phyloP scores from a whole-genome alignment of 2,329 filamentous ascomycete genomes.

The Ceratocystis papillata region DNA sequence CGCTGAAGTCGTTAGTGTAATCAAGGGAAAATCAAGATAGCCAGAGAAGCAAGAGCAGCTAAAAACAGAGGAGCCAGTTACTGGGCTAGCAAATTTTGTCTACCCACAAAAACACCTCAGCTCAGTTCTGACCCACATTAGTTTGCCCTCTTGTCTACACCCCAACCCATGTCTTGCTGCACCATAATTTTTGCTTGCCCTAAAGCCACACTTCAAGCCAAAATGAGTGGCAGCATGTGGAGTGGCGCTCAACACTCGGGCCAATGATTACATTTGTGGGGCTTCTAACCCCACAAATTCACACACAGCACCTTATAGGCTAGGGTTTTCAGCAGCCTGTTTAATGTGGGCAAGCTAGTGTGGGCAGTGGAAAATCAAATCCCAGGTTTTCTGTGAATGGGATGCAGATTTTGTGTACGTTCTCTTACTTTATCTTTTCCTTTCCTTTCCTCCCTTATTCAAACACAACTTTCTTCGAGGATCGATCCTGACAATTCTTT shows the following conservation, averaged over 20 bases:
- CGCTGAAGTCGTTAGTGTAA: conserved; percentile 20
- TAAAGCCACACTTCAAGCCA: conserved; percentile 20
- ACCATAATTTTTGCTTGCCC: conserved; percentile 17
- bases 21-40: conserved; percentile 18
- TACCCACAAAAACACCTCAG: conserved; percentile 19
- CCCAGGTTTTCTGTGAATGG: conserved; percentile 22
- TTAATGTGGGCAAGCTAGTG: conserved; percentile 37
- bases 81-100: conserved; percentile 18
- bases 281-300: conserved; percentile 37
- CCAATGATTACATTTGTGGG: conserved; percentile 24
- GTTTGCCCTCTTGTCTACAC: conserved; percentile 31
- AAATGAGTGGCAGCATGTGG: conserved; percentile 1
- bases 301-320: conserved; percentile 31
- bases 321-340: conserved; percentile 32
- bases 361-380: conserved; percentile 25
- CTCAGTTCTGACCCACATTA: conserved; percentile 21
- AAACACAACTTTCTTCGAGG: conserved; percentile 47
- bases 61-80: conserved; percentile 1
- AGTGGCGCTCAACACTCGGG: neutral
- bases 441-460: conserved; percentile 28
- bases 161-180: conserved; percentile 8
- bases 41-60: conserved; percentile 21
- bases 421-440: conserved; percentile 25
- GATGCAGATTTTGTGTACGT: conserved; percentile 21
- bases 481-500: conserved; percentile 49